Evolutionary conservation across 192 early-diverging fungal genomes (phyloP).

Genomic region (Backusella luteola): DNA sequence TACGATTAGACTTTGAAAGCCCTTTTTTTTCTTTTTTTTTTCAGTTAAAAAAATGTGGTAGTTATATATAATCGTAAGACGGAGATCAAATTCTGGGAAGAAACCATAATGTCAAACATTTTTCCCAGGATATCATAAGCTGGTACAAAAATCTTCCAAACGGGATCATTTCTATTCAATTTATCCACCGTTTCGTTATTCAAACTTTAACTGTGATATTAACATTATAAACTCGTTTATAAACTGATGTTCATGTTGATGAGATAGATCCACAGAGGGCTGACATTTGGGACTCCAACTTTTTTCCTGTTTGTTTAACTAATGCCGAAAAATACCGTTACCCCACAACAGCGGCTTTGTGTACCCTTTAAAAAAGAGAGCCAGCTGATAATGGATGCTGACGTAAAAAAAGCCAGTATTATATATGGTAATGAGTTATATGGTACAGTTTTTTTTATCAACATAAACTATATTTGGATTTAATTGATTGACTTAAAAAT

Average conservation of each 20-base stretch:
- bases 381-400: conserved; percentile 5
- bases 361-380: not conserved
- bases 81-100: conserved; percentile 10
- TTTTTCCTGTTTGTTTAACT: not conserved
- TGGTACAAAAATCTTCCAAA: conserved; percentile 2
- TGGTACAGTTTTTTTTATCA: not conserved
- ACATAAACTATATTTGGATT: not conserved
- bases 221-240: not conserved
- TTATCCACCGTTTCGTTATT: not conserved
- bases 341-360: not conserved
- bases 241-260: not conserved
- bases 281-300: not conserved
- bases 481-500: not conserved
- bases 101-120: conserved; percentile 15
- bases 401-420: not conserved
- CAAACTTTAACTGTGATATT: not conserved
- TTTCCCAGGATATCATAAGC: conserved; percentile 12
- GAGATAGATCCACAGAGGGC: not conserved
- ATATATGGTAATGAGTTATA: not conserved
- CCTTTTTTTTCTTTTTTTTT: not conserved
- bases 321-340: not conserved
- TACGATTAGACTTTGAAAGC: not conserved
- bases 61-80: not conserved
- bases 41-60: not conserved
- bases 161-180: conserved; percentile 4